These are phyloP conservation scores for Teratosphaeria zuluensis DNA, from an alignment of 2,329 filamentous ascomycete species.

Conservation along the genomic window DNA sequence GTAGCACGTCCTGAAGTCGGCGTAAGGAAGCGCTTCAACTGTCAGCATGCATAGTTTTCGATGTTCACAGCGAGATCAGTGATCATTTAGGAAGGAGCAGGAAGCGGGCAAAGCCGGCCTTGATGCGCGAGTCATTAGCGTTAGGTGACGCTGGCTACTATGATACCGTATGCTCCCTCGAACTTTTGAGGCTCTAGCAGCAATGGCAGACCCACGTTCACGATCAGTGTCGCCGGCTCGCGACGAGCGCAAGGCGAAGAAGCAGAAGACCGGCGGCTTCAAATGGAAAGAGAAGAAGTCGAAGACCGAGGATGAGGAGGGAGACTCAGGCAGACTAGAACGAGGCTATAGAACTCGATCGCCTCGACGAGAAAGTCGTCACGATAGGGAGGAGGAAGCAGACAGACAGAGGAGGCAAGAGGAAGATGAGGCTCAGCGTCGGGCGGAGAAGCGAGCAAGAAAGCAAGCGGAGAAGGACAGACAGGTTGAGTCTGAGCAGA, in stretches of 20 bases:
- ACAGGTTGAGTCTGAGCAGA: not conserved
- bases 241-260: conserved; percentile 15
- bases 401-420: conserved; percentile 6
- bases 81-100: not conserved
- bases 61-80: not conserved
- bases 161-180: not conserved
- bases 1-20: not conserved
- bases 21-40: not conserved
- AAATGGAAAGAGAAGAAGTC: conserved; percentile 28
- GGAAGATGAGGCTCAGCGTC: conserved; percentile 6
- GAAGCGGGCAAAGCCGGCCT: not conserved
- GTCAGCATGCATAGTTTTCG: not conserved
- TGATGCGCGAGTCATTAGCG: not conserved
- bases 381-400: conserved; percentile 12
- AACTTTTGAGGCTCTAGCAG: not conserved
- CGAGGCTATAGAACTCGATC: conserved; percentile 27
- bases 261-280: conserved; percentile 25
- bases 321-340: conserved; percentile 18
- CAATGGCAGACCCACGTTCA: conserved; percentile 5
- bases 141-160: not conserved
- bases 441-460: conserved; percentile 3
- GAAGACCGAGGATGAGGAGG: conserved; percentile 12
- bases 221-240: conserved; percentile 25
- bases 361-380: conserved; percentile 17
- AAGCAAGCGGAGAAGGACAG: conserved; percentile 13